Conservation (phyloP, 2,329 filamentous ascomycete species). For the Ophidiomyces ophidiicola region DNA sequence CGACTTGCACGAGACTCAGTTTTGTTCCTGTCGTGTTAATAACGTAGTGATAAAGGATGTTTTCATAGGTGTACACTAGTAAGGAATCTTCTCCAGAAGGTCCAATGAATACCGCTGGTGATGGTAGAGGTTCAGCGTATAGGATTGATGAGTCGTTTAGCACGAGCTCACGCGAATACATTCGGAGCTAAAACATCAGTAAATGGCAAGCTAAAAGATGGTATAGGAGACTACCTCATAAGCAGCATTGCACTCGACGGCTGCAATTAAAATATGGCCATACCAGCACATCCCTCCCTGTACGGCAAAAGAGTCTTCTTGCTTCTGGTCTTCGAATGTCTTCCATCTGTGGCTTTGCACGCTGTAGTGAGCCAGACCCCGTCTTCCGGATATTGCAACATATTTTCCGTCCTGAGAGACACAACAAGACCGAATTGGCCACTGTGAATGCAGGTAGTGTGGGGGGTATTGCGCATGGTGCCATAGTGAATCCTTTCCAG, state of each 20-base stretch:
- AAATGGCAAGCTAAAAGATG: neutral
- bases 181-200: constrained; percentile 47
- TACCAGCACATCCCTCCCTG: constrained; percentile 98
- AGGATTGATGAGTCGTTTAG: constrained; percentile 62
- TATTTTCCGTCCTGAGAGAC: constrained; percentile 89
- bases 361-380: constrained; percentile 90
- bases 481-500: constrained; percentile 88
- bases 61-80: constrained; percentile 93
- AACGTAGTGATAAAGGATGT: constrained; percentile 87
- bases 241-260: constrained; percentile 71
- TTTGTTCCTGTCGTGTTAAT: constrained; percentile 60
- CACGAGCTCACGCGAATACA: constrained; percentile 77
- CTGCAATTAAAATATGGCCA: constrained; percentile 84
- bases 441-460: constrained; percentile 76
- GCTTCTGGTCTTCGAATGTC: constrained; percentile 66
- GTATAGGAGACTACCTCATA: constrained; percentile 47
- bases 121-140: constrained; percentile 63
- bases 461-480: constrained; percentile 79
- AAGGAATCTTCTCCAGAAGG: constrained; percentile 87
- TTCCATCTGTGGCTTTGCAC: constrained; percentile 92
- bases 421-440: constrained; percentile 79
- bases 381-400: constrained; percentile 84
- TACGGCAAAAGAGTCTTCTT: constrained; percentile 84
- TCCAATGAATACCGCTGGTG: constrained; percentile 80
- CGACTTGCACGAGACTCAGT: constrained; percentile 77